These are phyloP conservation scores for Colletotrichum incanum DNA, from an alignment of 2,329 filamentous ascomycete species.

Conservation along the genomic window DNA sequence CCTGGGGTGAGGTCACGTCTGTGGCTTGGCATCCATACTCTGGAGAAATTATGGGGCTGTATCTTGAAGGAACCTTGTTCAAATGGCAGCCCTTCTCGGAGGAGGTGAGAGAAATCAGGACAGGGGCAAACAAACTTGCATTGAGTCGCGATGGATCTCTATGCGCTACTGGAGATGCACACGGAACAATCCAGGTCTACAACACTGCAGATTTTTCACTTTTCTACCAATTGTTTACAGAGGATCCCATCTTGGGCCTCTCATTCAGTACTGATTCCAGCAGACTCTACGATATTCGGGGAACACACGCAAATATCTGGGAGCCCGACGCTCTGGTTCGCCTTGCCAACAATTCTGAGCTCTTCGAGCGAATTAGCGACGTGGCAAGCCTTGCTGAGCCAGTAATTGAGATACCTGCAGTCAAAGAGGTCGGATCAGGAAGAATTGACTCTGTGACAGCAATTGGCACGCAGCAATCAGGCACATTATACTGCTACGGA, in stretches of 20 bases:
- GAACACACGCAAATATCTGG: slow-evolving; percentile 49
- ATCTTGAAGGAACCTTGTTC: slow-evolving; percentile 53
- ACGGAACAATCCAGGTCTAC: slow-evolving; percentile 49
- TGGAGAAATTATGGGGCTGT: slow-evolving; percentile 50
- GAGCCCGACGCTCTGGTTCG: slow-evolving; percentile 46
- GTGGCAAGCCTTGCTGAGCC: no score
- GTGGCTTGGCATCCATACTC: background rate
- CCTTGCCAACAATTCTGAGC: no score
- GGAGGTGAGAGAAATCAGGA: slow-evolving; percentile 46
- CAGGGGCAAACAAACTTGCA: slow-evolving; percentile 45
- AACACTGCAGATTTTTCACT: slow-evolving; percentile 45
- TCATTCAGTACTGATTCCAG: slow-evolving; percentile 47
- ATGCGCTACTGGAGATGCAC: slow-evolving; percentile 49
- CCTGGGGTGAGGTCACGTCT: no score
- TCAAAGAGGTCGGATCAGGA: no score
- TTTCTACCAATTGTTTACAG: slow-evolving; percentile 50
- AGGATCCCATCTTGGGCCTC: slow-evolving; percentile 46
- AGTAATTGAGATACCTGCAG: no score
- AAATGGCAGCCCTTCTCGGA: slow-evolving; percentile 53
- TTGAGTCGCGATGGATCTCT: slow-evolving; percentile 50
- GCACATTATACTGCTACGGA: no score
- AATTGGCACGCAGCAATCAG: no score
- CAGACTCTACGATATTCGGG: slow-evolving; percentile 51
- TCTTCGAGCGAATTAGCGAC: no score
- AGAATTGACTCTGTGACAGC: no score